Base-by-base conservation (phyloP, 2,329 filamentous ascomycete genomes). In the Apiospora kogelbergensis region DNA sequence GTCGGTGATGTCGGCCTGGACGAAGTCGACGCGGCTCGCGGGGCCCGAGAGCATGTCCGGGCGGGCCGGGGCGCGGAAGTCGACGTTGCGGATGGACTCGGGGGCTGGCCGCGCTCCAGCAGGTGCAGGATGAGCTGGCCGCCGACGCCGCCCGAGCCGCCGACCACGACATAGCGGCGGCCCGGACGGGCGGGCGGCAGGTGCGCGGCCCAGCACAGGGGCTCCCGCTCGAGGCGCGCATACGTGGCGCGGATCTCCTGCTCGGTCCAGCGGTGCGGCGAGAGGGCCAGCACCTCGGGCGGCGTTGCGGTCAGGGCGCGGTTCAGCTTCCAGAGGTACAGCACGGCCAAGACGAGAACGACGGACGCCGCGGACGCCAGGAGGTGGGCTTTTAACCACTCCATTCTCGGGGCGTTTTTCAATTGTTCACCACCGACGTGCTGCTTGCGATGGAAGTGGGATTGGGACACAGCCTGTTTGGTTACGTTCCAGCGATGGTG, bases 71-170 rank as follows among this genome's bases (percentile, higher is more conserved):
- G 76, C 69, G 30, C 78, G 78, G 68, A 86, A 80, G 73, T 87
- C 84, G 37, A 85, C 72, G 66, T 86, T 82, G 20, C 85, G 83
- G 68, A 86, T 82, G 66, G 80, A 81, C 63, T 81, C 78, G 10
- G 83, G 80, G 1, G 80, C 74, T 86, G 80, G 6, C 84, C 84
- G 22, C 84, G 82, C 6, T 79, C 76, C 13, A 86, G 78, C 37
- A 86, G 78, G 68, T 86, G 83, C 20, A 81, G 76, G n/a, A 85
- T 79, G 42, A 86, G 81, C 77, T 82, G 82, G 26, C 83, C 82
- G 2, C 85, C 84, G 15, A 86, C 84, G 17, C 74, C 67, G 83
- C 82, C 83, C n/a, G 82, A 84, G 15, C 83, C 84, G 17, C 84
- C 83, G 5, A 83, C 82, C 4, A 85, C 77, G 42, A 85, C 72